A percentile compares a stretch with the other conserved stretches of the same genome.
Conservation (phyloP, 2,329 filamentous ascomycete species). For the Diaporthe vexans region DNA sequence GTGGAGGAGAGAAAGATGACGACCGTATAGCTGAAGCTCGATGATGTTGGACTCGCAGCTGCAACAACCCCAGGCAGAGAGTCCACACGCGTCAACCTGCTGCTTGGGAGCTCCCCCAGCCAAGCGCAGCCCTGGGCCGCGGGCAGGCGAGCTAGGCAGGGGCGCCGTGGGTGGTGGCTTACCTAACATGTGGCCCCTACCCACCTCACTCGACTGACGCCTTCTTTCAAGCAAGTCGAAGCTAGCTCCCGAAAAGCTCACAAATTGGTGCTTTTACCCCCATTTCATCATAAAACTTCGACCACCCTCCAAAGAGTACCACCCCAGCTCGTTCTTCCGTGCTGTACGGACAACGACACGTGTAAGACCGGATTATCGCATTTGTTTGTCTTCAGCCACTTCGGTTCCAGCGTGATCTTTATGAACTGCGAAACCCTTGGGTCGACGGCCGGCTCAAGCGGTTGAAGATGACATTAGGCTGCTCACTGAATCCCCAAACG, state of each 20-base stretch:
- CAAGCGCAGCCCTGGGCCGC: conserved; percentile 19
- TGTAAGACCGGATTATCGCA: neutral
- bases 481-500: neutral
- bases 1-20: conserved; percentile 19
- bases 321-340: neutral
- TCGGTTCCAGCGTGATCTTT: neutral
- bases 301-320: neutral
- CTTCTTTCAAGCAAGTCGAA: neutral
- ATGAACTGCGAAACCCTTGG: conserved; percentile 18
- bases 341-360: neutral
- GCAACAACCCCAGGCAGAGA: conserved; percentile 25
- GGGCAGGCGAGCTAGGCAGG: conserved; percentile 5
- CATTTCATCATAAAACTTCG: conserved; percentile 17
- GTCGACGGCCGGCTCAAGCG: conserved; percentile 29
- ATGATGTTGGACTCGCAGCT: conserved; percentile 26
- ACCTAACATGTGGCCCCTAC: conserved; percentile 17
- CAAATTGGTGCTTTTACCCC: neutral
- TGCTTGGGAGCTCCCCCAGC: conserved; percentile 23
- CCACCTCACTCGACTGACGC: neutral
- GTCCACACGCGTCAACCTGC: conserved; percentile 29
- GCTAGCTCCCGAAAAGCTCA: conserved; percentile 26
- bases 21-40: conserved; percentile 13
- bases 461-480: conserved; percentile 28
- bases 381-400: neutral
- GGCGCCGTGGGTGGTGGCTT: conserved; percentile 3